Evolutionary conservation across 2,329 filamentous ascomycete genomes (phyloP).

Genomic region (Alternaria ventricosa): DNA sequence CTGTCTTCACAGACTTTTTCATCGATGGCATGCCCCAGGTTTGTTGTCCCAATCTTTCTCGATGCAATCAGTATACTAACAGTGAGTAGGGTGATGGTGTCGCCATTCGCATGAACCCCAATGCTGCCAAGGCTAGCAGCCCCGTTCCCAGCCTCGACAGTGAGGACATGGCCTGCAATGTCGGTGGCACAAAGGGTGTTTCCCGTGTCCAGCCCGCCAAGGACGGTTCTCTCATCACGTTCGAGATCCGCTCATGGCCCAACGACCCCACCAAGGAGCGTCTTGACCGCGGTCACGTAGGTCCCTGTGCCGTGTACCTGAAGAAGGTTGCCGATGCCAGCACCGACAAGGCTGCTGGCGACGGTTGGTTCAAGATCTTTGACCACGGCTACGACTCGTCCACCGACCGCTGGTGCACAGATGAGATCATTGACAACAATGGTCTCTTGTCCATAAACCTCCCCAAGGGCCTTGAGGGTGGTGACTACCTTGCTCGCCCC

Average conservation of each 20-base stretch:
- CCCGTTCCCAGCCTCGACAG: slow-evolving; percentile 66
- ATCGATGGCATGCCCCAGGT: slow-evolving; percentile 43
- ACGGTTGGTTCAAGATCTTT: slow-evolving; percentile 82
- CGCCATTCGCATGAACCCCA: slow-evolving; percentile 71
- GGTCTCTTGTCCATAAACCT: slow-evolving; percentile 69
- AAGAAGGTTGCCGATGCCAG: slow-evolving; percentile 69
- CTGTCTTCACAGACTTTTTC: slow-evolving; percentile 45
- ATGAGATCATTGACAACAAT: slow-evolving; percentile 69
- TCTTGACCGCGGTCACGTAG: slow-evolving; percentile 68
- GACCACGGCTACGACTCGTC: slow-evolving; percentile 68
- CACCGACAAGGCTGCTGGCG: slow-evolving; percentile 60
- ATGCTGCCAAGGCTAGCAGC: slow-evolving; percentile 59
- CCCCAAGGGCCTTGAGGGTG: slow-evolving; percentile 66
- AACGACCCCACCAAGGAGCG: slow-evolving; percentile 61
- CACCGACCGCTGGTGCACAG: slow-evolving; percentile 70
- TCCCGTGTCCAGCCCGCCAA: slow-evolving; percentile 55
- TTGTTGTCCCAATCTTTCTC: slow-evolving; percentile 1
- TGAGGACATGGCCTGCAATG: slow-evolving; percentile 72
- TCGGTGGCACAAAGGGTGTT: slow-evolving; percentile 57
- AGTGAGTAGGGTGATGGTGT: slow-evolving; percentile 68
- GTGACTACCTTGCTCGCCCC: slow-evolving; percentile 74
- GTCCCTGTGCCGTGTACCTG: slow-evolving; percentile 76
- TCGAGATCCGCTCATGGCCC: slow-evolving; percentile 70
- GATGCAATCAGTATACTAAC: slow-evolving; percentile 24
- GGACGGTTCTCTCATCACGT: slow-evolving; percentile 65